A percentile compares a stretch with the other conserved stretches of the same genome.
phyloP scores from a whole-genome alignment of 768 basidiomycete genomes.

The Dioszegia crocea region DNA sequence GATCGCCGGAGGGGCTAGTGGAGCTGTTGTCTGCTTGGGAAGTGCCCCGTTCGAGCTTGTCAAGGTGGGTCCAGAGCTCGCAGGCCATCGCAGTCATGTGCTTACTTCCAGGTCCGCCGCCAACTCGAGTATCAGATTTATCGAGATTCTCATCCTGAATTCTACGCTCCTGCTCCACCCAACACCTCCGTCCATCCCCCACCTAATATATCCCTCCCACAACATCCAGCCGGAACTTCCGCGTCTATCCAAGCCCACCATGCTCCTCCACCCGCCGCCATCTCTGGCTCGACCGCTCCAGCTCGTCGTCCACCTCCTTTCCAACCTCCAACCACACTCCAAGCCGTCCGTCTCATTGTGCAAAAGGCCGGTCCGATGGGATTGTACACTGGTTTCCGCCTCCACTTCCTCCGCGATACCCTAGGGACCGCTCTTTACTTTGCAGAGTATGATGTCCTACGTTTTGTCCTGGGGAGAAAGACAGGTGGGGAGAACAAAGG shows the following conservation, averaged over 20 bases:
- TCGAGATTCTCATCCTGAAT: slow-evolving; percentile 53
- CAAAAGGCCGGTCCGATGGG: slow-evolving; percentile 27
- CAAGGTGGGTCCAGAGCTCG: slow-evolving; percentile 59
- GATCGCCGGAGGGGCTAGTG: slow-evolving; percentile 79
- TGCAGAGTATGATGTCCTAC: slow-evolving; percentile 86
- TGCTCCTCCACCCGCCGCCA: slow-evolving; percentile 7
- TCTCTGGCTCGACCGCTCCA: background rate
- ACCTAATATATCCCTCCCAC: slow-evolving; percentile 3
- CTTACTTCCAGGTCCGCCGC: slow-evolving; percentile 72
- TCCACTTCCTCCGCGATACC: slow-evolving; percentile 92
- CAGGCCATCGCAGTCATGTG: background rate
- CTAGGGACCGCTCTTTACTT: slow-evolving; percentile 87
- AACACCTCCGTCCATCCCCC: slow-evolving; percentile 12
- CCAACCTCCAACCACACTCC: slow-evolving; percentile 72
- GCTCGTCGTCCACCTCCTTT: slow-evolving; percentile 22
- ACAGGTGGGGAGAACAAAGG: slow-evolving; percentile 7
- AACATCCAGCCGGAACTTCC: slow-evolving; percentile 23
- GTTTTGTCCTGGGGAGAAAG: slow-evolving; percentile 72
- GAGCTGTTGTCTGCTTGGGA: slow-evolving; percentile 79
- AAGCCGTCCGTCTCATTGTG: slow-evolving; percentile 77
- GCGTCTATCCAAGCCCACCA: slow-evolving; percentile 13
- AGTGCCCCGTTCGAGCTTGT: slow-evolving; percentile 94
- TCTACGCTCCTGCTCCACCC: slow-evolving; percentile 17
- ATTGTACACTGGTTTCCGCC: slow-evolving; percentile 64
- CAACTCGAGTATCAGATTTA: slow-evolving; percentile 91